Base-by-base conservation (phyloP, 257 asterid genomes). In the Fraxinus anomala region DNA sequence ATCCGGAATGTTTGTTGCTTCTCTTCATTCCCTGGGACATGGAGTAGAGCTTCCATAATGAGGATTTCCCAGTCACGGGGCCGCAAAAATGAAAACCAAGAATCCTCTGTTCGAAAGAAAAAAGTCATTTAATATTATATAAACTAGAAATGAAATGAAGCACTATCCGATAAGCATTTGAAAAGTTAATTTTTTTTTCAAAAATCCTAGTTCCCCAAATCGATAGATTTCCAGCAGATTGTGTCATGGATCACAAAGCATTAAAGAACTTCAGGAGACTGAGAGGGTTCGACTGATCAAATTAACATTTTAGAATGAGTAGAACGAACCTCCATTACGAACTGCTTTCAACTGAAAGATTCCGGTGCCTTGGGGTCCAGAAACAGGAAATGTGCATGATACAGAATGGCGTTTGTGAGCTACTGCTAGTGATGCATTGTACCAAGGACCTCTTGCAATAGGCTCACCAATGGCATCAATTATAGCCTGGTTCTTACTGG, bases 341-440 rank as follows among this genome's bases (percentile, higher is more conserved):
- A 93, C 92, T 59, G 99, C 99, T 89, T 93, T 95, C 77, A 95
- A 83, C 89, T 89, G 99, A 81, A 93, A 87, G 76, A 92, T 93
- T 68, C 94, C 99, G 31, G 92, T 83, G 90, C 97, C 99, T 76
- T 83, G 97, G 9, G 99, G 99, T 71, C 97, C 99, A 70, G 96
- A 85, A 73, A 93, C 97, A 26, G 99, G 99, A 82, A 96, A 93
- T 23, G 99, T 83, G 88, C 99, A 93, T 1, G 99, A 93, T 31
- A 88, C 96, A 42, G 98, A 93, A 31, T 87, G 92, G 70, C 99
- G 94, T 77, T 88, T 82, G 87, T 93, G 99, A 77, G 97, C 96
- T 73, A 91, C 92, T 8, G 96, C 98, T 83, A 96, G 93, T 14
- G 99, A 92, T 68, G 99, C 98, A 77, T 96, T 93, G 76, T 96